Evolutionary conservation across 2,329 filamentous ascomycete genomes (phyloP).

Genomic region (Penicillium sp.): DNA sequence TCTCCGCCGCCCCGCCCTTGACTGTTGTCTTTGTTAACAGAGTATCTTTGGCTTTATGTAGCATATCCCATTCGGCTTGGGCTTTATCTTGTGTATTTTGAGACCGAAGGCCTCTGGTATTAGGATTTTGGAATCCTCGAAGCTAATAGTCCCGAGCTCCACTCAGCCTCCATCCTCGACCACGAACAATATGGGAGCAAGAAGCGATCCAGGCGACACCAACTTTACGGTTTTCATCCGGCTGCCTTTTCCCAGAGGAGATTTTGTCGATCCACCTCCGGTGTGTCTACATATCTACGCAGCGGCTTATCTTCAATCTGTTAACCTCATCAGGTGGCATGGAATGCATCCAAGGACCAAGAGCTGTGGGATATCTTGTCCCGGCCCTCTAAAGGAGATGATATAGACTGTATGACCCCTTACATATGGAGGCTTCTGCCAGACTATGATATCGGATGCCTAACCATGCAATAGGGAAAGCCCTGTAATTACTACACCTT

Average conservation of each 20-base stretch:
- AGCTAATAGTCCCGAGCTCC: not conserved
- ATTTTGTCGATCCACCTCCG: conserved; percentile 84
- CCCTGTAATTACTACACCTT: conserved; percentile 53
- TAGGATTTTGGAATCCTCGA: not conserved
- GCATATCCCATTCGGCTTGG: no score
- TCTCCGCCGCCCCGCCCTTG: not conserved
- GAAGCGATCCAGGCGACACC: conserved; percentile 6
- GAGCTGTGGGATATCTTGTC: conserved; percentile 87
- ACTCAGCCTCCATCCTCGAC: not conserved
- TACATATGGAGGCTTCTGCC: not conserved
- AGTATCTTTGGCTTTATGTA: not conserved
- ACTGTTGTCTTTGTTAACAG: not conserved
- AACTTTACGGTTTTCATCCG: conserved; percentile 72
- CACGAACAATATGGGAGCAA: conserved; percentile 11
- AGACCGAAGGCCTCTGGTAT: not conserved
- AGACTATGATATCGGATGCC: conserved; percentile 9
- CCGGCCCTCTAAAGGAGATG: conserved; percentile 67
- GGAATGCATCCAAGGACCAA: conserved; percentile 82
- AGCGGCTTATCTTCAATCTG: conserved; percentile 6
- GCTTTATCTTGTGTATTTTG: not conserved
- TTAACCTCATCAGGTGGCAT: conserved; percentile 62
- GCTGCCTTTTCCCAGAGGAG: conserved; percentile 79
- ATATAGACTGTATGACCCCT: conserved; percentile 69
- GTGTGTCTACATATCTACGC: conserved; percentile 48
- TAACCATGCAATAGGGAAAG: conserved; percentile 57